A percentile compares a stretch with the other conserved stretches of the same genome.
phyloP scores from a whole-genome alignment of 306 rosid genomes.

The Cicer judaicum region DNA sequence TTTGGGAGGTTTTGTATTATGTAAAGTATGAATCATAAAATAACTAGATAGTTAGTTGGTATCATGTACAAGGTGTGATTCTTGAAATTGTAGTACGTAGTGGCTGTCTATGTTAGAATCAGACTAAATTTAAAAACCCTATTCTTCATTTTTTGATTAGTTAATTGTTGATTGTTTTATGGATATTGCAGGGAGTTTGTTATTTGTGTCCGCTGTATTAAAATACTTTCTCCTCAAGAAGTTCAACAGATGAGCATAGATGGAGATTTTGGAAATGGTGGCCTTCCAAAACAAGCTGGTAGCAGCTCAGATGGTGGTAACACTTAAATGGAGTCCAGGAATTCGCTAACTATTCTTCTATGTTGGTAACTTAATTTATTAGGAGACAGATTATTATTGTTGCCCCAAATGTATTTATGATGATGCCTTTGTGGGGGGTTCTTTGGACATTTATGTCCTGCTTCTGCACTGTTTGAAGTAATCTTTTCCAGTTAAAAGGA shows the following conservation, averaged over 20 bases:
- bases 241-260: conserved; percentile 97
- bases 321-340: conserved; percentile 51
- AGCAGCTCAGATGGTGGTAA: conserved; percentile 94
- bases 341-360: conserved; percentile 49
- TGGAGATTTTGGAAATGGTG: conserved; percentile 77
- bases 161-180: conserved; percentile 30
- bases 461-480: conserved; percentile 24
- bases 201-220: conserved; percentile 89
- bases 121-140: background rate
- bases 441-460: conserved; percentile 23
- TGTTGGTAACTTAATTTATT: conserved; percentile 41
- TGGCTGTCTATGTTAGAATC: background rate
- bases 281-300: conserved; percentile 88
- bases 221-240: conserved; percentile 93
- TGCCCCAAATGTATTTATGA: conserved; percentile 39
- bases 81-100: too few species aligned
- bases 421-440: conserved; percentile 32
- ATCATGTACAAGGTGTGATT: too few species aligned
- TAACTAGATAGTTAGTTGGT: too few species aligned
- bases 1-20: too few species aligned
- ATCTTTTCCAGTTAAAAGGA: conserved; percentile 42
- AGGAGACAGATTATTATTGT: conserved; percentile 27
- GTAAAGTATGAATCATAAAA: too few species aligned
- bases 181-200: conserved; percentile 80
- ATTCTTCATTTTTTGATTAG: background rate